phyloP scores from a whole-genome alignment of 1,284 basidiomycete genomes.

The Singerocomus rubriflavus region DNA sequence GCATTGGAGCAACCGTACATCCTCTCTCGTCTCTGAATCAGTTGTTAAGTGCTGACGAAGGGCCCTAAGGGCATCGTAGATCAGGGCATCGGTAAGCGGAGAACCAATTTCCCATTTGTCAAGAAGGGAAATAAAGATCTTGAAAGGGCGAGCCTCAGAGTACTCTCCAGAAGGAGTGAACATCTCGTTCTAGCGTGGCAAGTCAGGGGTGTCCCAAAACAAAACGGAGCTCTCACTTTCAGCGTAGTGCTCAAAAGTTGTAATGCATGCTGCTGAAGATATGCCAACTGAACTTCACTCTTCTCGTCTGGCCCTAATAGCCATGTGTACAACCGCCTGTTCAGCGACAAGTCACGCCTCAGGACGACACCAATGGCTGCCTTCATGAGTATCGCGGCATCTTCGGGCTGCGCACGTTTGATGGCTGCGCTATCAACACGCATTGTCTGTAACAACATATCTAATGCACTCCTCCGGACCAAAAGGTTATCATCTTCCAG shows the following conservation, averaged over 20 bases:
- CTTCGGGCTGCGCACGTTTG: constrained; percentile 60
- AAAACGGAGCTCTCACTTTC: constrained; percentile 42
- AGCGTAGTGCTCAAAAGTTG: constrained; percentile 67
- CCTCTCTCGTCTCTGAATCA: constrained; percentile 53
- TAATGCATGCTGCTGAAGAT: constrained; percentile 68
- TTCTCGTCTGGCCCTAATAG: constrained; percentile 81
- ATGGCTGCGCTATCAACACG: constrained; percentile 71
- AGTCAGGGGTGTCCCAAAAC: constrained; percentile 2
- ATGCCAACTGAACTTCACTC: constrained; percentile 66
- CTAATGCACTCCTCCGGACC: constrained; percentile 79
- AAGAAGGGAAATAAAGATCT: constrained; percentile 90
- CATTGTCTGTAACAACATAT: constrained; percentile 75
- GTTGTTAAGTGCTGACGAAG: constrained; percentile 57
- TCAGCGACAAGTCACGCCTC: constrained; percentile 89
- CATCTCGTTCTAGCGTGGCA: constrained; percentile 63
- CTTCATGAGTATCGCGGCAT: constrained; percentile 75
- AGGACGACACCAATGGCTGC: constrained; percentile 82
- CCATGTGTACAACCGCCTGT: constrained; percentile 93
- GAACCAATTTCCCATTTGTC: constrained; percentile 98
- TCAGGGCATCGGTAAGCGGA: constrained; percentile 72
- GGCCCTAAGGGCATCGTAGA: constrained; percentile 78
- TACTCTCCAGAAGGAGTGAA: constrained; percentile 64
- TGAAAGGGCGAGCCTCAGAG: constrained; percentile 83
- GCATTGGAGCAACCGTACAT: constrained; percentile 43
- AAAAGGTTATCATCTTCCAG: constrained; percentile 89